phyloP scores from a whole-genome alignment of 129 eudicot genomes.

The Artemisia annua region DNA sequence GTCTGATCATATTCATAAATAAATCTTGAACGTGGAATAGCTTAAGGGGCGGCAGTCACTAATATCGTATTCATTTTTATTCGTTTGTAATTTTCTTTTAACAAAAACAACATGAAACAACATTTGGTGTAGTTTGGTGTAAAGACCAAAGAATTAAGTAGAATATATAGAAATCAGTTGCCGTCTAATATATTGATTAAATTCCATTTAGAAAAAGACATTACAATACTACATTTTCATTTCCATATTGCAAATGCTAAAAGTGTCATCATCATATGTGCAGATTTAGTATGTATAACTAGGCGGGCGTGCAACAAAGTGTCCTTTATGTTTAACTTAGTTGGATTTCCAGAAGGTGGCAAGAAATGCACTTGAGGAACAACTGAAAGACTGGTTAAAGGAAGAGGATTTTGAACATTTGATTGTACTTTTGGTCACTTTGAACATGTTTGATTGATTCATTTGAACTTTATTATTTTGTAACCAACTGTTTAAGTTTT shows the following conservation, averaged over 20 bases:
- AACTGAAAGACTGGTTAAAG: neutral
- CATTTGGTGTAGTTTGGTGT: conserved; percentile 33
- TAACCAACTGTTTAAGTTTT: too few relatives aligned
- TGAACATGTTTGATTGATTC: neutral
- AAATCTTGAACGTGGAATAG: conserved; percentile 22
- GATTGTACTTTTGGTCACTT: neutral
- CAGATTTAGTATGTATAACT: neutral
- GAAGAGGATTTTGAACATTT: neutral
- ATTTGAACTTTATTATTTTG: too few relatives aligned
- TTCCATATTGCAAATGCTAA: neutral
- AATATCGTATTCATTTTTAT: conserved; percentile 17
- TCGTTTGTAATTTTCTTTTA: conserved; percentile 8
- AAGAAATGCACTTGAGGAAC: too few relatives aligned
- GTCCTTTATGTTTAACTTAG: neutral
- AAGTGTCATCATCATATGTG: neutral
- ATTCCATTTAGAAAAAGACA: conserved; percentile 7
- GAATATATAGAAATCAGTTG: conserved; percentile 24
- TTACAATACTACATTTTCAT: neutral
- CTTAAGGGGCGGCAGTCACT: conserved; percentile 23
- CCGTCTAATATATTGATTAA: conserved; percentile 28
- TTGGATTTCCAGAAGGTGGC: neutral
- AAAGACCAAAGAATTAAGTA: conserved; percentile 20
- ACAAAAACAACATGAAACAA: conserved; percentile 23
- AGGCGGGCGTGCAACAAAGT: neutral
- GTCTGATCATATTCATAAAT: conserved; percentile 17